Base-by-base conservation (phyloP, 2,329 filamentous ascomycete species). In the Alternaria brassicicola region DNA sequence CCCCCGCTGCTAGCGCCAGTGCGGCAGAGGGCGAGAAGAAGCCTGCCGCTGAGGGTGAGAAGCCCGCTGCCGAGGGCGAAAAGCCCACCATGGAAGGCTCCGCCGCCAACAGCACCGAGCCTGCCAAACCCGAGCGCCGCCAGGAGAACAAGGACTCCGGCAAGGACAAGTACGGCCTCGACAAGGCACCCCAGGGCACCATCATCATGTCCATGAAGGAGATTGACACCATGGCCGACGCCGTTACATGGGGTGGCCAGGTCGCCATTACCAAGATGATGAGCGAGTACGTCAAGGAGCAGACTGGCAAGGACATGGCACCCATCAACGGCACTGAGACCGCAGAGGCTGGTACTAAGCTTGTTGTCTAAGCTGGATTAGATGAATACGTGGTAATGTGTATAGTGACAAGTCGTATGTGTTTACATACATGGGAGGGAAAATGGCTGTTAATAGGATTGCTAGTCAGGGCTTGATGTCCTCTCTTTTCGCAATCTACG, bases 151-250 rank as follows among this genome's bases (percentile, higher is more conserved):
- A 63, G 36, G 63, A 64, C 31, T 52, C 41, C 13, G 58, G 57
- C 38, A 69, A 64, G 12, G 68, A 71, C 57, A 68, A 69, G 43
- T 67, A 71, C 39, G 54, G 59, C 10, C 36, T 64, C 31, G 51
- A 57, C 12, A 56, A 62, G 13, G 55, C 72, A 1, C 68, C 71
- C 0, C 58, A 57, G 30, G 74, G 75, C 39, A 62, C 64, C 15
- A 60, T 76, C 31, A 60, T 70, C 47, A 71, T 77, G 65, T 72
- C 66, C 21, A 76, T 77, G 75, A 69, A 68, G 58, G 64, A 71
- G 58, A 63, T 77, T 19, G 68, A 76, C 41, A 63, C 63, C 28
- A 77, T 77, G 75, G 74, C 63, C 6, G 46, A 62, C 35, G 41
- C 65, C 17, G 52, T 66, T 15, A 46, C 55, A 7, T 75, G 72